Evolutionary conservation across 1,139 yeast genomes (phyloP), one percentile per base, ranked within the genome.

Genomic region (Lodderomyces oxycetoniae): DNA sequence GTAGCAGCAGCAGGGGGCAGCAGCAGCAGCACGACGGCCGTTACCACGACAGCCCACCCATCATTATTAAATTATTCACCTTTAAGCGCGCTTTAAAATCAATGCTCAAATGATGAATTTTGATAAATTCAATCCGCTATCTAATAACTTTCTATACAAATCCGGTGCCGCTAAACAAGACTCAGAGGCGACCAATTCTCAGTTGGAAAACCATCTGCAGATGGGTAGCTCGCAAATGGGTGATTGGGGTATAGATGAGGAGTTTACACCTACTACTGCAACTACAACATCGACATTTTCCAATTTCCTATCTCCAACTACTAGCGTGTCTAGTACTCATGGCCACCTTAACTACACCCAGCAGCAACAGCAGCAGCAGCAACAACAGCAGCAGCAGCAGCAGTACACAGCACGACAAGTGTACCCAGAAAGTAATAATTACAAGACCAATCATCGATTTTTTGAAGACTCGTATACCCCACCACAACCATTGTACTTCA

Each of bases 221-320:
- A 20, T 20, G 23, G 3, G 20, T n/a, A 28, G 20, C 14, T 28
- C 39, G 2, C 61, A 55, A 28, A 47, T 62, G 30, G 59, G 69
- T 37, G 71, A 64, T 42, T 64, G 71, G 71, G 71, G 71, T 1
- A 63, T 64, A 16, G 71, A 64, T 37, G 70, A 62, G 24, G 37
- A 52, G 19, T 13, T 30, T n/a, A 35, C 36, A 5, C 34, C 34
- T 19, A 28, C 30, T n/a, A 30, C 33, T 8, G 35, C 34, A 17
- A 23, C 28, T 11, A 35, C 29, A 14, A 29, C 32, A 16, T n/a
- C n/a, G n/a, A 17, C 26, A n/a, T 26, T 41, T 14, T 42, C 50
- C 20, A 43, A 54, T 7, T 52, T 55, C 6, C 38, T 51, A 16
- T 29, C 39, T 3, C 43, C 52, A 14, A 37, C 43, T 26, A 43